Evolutionary conservation across 2,329 filamentous ascomycete species (phyloP).

Genomic region (Cordyceps militaris): DNA sequence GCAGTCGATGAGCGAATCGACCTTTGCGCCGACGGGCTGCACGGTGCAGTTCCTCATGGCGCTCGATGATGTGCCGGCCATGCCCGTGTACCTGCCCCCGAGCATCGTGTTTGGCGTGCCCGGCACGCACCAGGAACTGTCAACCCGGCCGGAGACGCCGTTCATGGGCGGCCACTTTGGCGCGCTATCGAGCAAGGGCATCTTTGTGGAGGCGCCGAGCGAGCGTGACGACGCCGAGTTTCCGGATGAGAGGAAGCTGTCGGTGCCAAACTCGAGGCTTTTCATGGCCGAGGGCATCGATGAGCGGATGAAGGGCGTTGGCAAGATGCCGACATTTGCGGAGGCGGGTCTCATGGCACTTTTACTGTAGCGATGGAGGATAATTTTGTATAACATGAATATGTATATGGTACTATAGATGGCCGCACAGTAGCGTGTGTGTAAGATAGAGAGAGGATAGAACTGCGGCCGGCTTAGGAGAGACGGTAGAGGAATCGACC

Average conservation of each 20-base stretch:
- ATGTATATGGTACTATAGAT: constrained; percentile 1
- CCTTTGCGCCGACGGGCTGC: constrained; percentile 56
- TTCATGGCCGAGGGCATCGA: constrained; percentile 16
- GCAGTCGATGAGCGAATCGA: constrained; percentile 36
- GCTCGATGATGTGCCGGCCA: constrained; percentile 21
- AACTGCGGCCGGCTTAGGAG: neutral
- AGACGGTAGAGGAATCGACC: neutral
- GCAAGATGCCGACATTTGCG: constrained; percentile 9
- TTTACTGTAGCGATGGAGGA: neutral
- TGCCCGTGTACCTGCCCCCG: constrained; percentile 14
- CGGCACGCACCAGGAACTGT: constrained; percentile 14
- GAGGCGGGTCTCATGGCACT: constrained; percentile 10
- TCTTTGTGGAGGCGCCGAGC: constrained; percentile 40
- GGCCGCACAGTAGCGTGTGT: neutral
- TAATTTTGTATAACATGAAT: neutral
- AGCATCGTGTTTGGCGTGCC: constrained; percentile 29
- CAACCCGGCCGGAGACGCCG: neutral
- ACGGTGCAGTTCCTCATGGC: constrained; percentile 59
- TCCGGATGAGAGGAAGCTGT: constrained; percentile 27
- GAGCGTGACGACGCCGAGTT: constrained; percentile 11
- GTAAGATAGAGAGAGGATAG: neutral
- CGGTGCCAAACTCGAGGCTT: constrained; percentile 28
- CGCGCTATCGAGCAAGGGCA: constrained; percentile 52
- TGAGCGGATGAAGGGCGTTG: neutral
- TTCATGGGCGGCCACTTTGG: constrained; percentile 48